Conservation (phyloP, 441 rosid species). For the Lepidium campestre region DNA sequence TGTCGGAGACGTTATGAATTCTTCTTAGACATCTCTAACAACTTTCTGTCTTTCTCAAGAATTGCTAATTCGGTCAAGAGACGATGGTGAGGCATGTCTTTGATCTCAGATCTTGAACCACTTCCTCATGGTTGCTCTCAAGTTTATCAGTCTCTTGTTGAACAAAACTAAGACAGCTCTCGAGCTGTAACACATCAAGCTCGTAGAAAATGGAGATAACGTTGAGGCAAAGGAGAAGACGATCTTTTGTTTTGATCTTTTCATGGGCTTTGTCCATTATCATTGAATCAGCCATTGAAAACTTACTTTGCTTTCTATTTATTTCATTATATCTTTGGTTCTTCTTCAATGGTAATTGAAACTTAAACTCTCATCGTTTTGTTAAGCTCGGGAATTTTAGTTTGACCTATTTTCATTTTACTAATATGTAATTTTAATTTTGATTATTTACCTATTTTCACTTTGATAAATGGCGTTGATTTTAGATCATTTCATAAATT, state of each 20-base stretch:
- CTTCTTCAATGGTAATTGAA: background rate
- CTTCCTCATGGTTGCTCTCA: slow-evolving; percentile 53
- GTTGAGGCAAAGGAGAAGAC: slow-evolving; percentile 54
- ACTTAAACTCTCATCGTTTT: background rate
- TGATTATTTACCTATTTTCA: too few species aligned
- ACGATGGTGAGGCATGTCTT: slow-evolving; percentile 68
- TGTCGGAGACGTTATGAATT: slow-evolving; percentile 85
- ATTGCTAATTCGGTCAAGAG: slow-evolving; percentile 56
- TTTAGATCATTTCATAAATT: too few species aligned
- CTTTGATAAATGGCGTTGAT: too few species aligned
- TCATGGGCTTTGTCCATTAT: slow-evolving; percentile 82
- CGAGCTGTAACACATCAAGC: slow-evolving; percentile 68
- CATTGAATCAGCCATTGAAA: slow-evolving; percentile 64
- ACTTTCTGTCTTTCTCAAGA: slow-evolving; percentile 60
- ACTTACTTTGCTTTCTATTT: slow-evolving; percentile 44
- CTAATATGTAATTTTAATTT: too few species aligned
- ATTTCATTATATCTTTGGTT: slow-evolving; percentile 54
- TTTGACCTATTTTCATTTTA: slow-evolving; percentile 28
- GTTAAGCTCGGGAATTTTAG: background rate
- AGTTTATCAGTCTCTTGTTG: slow-evolving; percentile 55
- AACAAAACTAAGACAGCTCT: slow-evolving; percentile 68
- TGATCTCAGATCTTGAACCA: slow-evolving; percentile 57
- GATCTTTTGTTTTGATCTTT: slow-evolving; percentile 55
- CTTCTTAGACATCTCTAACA: slow-evolving; percentile 43
- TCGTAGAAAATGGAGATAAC: slow-evolving; percentile 80